These are phyloP conservation scores for Euclidium syriacum DNA, from an alignment of 345 rosid species.

Conservation along the genomic window DNA sequence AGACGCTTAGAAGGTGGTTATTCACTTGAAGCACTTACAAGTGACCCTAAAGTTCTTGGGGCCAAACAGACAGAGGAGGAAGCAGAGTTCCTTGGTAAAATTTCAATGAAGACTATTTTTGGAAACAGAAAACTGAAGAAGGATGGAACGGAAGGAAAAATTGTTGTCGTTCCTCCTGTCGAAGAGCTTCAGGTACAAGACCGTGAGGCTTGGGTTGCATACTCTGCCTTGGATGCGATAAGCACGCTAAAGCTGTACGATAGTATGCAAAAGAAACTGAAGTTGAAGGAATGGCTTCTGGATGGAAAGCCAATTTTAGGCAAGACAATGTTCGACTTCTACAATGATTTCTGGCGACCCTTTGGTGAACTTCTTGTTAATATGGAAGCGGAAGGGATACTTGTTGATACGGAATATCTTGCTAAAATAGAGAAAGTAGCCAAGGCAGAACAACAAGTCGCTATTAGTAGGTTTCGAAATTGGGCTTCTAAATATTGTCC, in stretches of 20 bases:
- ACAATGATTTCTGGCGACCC: conserved; percentile 68
- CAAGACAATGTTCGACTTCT: conserved; percentile 69
- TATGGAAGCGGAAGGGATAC: conserved; percentile 92
- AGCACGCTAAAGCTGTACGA: conserved; percentile 80
- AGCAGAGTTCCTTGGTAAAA: conserved; percentile 67
- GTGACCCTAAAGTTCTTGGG: conserved; percentile 55
- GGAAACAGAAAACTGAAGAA: conserved; percentile 76
- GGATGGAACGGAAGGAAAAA: conserved; percentile 89
- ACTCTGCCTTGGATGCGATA: conserved; percentile 91
- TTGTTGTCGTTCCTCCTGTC: conserved; percentile 58
- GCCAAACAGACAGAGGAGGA: conserved; percentile 35
- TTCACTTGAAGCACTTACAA: conserved; percentile 92
- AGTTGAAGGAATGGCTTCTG: conserved; percentile 48
- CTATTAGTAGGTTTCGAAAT: conserved; percentile 61
- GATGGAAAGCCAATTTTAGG: conserved; percentile 42
- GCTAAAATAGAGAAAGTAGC: conserved; percentile 84
- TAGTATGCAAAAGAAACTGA: conserved; percentile 55
- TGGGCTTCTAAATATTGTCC: conserved; percentile 90
- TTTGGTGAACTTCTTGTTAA: conserved; percentile 83
- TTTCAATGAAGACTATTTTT: conserved; percentile 85
- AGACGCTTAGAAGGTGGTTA: conserved; percentile 75
- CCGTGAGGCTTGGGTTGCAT: conserved; percentile 71
- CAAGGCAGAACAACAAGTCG: conserved; percentile 67
- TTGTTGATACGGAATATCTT: conserved; percentile 76
- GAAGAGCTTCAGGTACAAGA: conserved; percentile 84